Base-by-base conservation (phyloP, 768 basidiomycete species). In the Phylloporus sp. region DNA sequence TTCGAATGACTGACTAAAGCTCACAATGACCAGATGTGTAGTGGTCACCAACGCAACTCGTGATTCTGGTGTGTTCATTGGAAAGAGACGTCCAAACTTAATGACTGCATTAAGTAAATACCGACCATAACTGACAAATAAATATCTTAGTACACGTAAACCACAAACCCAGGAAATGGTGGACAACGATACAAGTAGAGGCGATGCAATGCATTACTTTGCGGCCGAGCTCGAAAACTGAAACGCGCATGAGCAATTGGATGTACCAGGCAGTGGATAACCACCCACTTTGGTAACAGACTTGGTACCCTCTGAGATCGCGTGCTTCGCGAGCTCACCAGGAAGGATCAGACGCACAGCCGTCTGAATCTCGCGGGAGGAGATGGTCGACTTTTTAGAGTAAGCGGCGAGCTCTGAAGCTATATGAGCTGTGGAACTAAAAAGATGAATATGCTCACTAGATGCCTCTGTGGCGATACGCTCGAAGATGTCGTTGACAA, bases 371-470 rank as follows among this genome's bases (percentile, higher is more conserved):
- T 98, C 95, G 57, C 95, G 92, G 45, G 94, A 97, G 35, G 95
- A 97, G 70, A 98, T 97, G 29, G 95, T 98, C 8, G 95, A 97
- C 74, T 95, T 95, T 79, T 97, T 95, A 59, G 95, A 97, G 78
- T 97, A 97, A 2, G 91, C 80, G 36, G 95, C 95, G 60, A 98
- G 88, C 78, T 95, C 93, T 91, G 60, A 18, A 3, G n/a, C 46
- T 15, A 6, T 23, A 34, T 44, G 12, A 53, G 46, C 3, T 53
- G 53, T 35, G 31, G 39, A 46, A 49, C 6, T 4, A 3, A 18
- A 35, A 4, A 0, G 22, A 52, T 27, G 43, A 32, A 42, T 10
- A 35, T 26, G 4, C 87, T 35, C 61, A 91, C 88, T 92, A 50
- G 91, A 91, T 34, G 91, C 91, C 67, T 94, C 91, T 0, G 86